Evolutionary conservation across 106 monocot species (phyloP).

Genomic region (Dioscorea zingiberensis): DNA sequence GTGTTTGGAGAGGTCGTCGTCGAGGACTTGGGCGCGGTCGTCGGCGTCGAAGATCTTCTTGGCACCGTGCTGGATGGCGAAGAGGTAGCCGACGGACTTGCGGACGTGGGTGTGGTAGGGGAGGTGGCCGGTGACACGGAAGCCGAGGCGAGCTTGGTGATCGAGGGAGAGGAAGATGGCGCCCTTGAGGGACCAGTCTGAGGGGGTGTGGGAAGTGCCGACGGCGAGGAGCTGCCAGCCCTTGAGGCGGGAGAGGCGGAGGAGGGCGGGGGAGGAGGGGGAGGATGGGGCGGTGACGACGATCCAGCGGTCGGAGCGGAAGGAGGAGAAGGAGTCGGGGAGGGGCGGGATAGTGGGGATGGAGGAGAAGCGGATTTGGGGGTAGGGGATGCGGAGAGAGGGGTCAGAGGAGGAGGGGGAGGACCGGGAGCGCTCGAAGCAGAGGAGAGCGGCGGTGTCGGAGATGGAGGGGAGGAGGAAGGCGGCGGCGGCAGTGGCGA

Average conservation of each 20-base stretch:
- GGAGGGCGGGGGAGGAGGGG: constrained; percentile 31
- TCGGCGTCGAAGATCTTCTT: constrained; percentile 81
- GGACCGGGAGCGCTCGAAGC: constrained; percentile 37
- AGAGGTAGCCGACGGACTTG: constrained; percentile 72
- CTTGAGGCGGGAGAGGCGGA: constrained; percentile 41
- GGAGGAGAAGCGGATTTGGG: constrained; percentile 34
- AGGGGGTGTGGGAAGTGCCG: constrained; percentile 56
- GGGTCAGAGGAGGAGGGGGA: constrained; percentile 11
- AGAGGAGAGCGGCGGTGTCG: constrained; percentile 50
- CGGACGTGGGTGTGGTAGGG: constrained; percentile 54
- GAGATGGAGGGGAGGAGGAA: constrained; percentile 43
- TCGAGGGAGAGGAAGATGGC: constrained; percentile 82
- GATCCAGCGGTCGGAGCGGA: constrained; percentile 72
- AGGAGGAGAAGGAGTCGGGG: constrained; percentile 43
- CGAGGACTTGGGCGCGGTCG: constrained; percentile 66
- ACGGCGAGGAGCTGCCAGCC: constrained; percentile 87
- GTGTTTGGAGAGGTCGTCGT: constrained; percentile 37
- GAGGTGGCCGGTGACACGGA: constrained; percentile 46
- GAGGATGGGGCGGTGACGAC: constrained; percentile 43
- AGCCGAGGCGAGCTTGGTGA: constrained; percentile 68
- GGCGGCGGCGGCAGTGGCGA: constrained; percentile 43
- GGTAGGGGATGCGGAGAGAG: constrained; percentile 22
- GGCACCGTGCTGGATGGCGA: constrained; percentile 79
- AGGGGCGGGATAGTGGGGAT: constrained; percentile 36
- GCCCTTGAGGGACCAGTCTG: constrained; percentile 73